Base-by-base conservation (phyloP, 179 eudicot genomes). In the Kewa caespitosa region DNA sequence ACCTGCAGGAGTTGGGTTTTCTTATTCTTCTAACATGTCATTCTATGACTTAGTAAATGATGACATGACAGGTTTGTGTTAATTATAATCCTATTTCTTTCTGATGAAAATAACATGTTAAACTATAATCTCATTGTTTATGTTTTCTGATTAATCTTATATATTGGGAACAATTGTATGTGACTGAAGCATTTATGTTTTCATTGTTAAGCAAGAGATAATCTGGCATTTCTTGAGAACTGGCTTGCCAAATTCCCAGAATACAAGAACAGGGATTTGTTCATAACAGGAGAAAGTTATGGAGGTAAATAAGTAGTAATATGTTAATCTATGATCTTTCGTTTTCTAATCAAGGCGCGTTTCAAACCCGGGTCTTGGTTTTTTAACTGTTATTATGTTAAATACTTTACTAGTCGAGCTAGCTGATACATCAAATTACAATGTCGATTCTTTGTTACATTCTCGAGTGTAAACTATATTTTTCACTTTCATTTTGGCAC, bases 1-100 rank as follows among this genome's bases (percentile, higher is more conserved):
- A 73, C 96, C 96, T 4, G 86, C 87, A 67, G 92, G 92, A 76
- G 96, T 89, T 54, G 92, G 96, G 31, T 91, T 91, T 67, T 91
- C 96, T 43, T 87, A 85, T 76, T 82, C 90, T 23, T 63, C 75
- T 20, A 86, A 87, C 67, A 61, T 66, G 36, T 82, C 88, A 38
- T 79, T 77, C 77, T 85, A 90, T 77, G 59, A 54, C 39, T 72
- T 32, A 13, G 76, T 85, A 50, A 84, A 89, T 80, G 96, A 89
- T 69, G 83, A 84, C 13, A 84, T 64, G 22, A 91, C 96, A 85
- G 96, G 91, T 86, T 62, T 41, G 39, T n/a, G n/a, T n/a, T n/a
- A n/a, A n/a, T n/a, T n/a, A n/a, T n/a, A n/a, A n/a, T n/a, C n/a
- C n/a, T n/a, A n/a, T n/a, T n/a, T n/a, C n/a, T n/a, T n/a, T n/a